Evolutionary conservation across 2,329 filamentous ascomycete genomes (phyloP), one percentile per base, ranked within the genome.

Genomic region (Phaeophleospora eucalypticola): DNA sequence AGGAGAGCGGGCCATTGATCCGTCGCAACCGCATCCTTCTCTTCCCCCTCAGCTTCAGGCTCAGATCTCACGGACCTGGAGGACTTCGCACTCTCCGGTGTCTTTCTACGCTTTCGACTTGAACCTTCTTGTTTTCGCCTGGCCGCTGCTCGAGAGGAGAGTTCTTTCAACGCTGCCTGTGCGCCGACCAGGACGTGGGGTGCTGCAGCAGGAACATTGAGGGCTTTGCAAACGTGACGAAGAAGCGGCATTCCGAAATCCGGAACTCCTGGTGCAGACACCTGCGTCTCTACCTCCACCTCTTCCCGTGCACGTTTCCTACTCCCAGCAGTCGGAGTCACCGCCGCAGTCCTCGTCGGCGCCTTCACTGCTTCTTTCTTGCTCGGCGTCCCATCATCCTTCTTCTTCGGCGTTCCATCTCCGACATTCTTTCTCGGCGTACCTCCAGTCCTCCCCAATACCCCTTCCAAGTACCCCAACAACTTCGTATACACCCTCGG

Each of bases 401-500:
- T 41, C 32, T 38, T 37, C 20, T 18, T 43, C 19, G 32, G 15
- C 6, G 36, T 16, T 12, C 36, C 48, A 49, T 47, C 46, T 16
- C 36, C 45, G 33, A 41, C 45, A 14, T 41, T 34, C 8, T 8
- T 41, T 24, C 20, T 47, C n/a, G 60, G 61, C 47, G 69, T 64
- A 29, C 63, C n/a, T n/a, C n/a, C n/a, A n/a, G n/a, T n/a, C n/a
- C 66, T 61, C 19, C 48, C 45, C 21, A 97, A 73, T 34, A 84
- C 83, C 45, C 80, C 81, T 57, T 91, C 84, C 49, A 97, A 80
- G 64, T 91, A 89, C 24, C 73, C 73, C 65, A 90, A 93, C 32
- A 97, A 75, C 48, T 88, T 87, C 60, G 86, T 87, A 73, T 97
- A 97, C 43, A 89, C 78, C 45, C 82, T 79, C 1, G 88, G 89